Evolutionary conservation across 805 yeast genomes (phyloP).

Genomic region (Ogataea sp.): DNA sequence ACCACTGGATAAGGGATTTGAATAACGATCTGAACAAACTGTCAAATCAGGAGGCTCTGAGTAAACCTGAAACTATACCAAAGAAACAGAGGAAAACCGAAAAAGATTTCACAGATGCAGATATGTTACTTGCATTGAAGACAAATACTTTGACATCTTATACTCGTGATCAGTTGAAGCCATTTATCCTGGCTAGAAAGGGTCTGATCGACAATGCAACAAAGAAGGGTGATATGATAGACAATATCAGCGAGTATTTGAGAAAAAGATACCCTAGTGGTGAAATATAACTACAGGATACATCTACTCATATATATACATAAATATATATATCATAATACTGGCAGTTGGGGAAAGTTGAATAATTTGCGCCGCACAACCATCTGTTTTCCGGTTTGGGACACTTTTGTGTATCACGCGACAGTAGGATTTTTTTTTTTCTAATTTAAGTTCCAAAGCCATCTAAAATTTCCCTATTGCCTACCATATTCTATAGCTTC

Average conservation of each 20-base stretch:
- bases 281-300: background rate
- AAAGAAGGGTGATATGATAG: conserved; percentile 35
- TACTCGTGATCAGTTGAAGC: conserved; percentile 34
- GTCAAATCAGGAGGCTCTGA: conserved; percentile 13
- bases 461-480: no score
- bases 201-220: conserved; percentile 27
- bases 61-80: conserved; percentile 3
- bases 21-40: conserved; percentile 15
- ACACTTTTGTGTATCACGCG: background rate
- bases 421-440: background rate
- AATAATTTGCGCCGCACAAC: background rate
- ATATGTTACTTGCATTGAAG: conserved; percentile 35
- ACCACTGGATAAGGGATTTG: conserved; percentile 9
- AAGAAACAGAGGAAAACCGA: conserved; percentile 6
- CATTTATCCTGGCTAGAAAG: conserved; percentile 29
- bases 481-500: no score
- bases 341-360: no score
- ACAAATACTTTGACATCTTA: conserved; percentile 23
- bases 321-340: no score
- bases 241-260: conserved; percentile 25
- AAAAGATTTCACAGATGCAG: conserved; percentile 26
- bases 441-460: no score
- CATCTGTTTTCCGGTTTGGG: background rate
- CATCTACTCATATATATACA: no score
- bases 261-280: background rate